Conservation (phyloP, 148 eudicot genomes). For the Camellia granthamiana region DNA sequence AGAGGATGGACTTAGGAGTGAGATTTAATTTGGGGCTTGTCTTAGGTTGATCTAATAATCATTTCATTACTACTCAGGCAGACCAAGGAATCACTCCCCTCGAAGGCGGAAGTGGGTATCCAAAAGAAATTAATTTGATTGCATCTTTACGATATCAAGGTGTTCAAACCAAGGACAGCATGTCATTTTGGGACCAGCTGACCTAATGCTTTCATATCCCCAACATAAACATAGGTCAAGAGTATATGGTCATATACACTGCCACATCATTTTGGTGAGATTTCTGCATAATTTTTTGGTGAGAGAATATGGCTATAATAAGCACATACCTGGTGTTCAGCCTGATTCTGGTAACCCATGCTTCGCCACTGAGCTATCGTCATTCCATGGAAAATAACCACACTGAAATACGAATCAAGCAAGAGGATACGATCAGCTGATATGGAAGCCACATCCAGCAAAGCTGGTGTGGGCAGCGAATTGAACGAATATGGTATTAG, state of each 20-base stretch:
- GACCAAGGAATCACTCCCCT: no score
- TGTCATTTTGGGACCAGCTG: not conserved
- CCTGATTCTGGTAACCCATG: conserved; percentile 85
- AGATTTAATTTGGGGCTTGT: no score
- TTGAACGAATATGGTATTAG: conserved; percentile 84
- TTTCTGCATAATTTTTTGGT: no score
- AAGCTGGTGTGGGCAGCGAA: conserved; percentile 76
- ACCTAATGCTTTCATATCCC: not conserved
- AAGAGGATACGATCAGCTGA: conserved; percentile 83
- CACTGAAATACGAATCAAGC: conserved; percentile 92
- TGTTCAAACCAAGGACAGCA: no score
- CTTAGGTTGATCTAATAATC: no score
- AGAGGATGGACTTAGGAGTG: not conserved
- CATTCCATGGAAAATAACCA: conserved; percentile 88
- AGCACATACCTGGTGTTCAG: conserved; percentile 69
- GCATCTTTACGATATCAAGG: no score
- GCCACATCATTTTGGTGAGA: no score
- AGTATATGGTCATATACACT: not conserved
- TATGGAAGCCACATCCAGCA: conserved; percentile 84
- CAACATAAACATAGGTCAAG: not conserved
- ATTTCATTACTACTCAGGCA: no score
- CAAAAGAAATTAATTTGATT: no score
- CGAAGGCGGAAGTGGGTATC: no score
- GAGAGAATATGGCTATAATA: not conserved
- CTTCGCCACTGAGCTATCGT: conserved; percentile 98